Conservation (phyloP, 2,329 filamentous ascomycete genomes). For the Verticillium isaacii region DNA sequence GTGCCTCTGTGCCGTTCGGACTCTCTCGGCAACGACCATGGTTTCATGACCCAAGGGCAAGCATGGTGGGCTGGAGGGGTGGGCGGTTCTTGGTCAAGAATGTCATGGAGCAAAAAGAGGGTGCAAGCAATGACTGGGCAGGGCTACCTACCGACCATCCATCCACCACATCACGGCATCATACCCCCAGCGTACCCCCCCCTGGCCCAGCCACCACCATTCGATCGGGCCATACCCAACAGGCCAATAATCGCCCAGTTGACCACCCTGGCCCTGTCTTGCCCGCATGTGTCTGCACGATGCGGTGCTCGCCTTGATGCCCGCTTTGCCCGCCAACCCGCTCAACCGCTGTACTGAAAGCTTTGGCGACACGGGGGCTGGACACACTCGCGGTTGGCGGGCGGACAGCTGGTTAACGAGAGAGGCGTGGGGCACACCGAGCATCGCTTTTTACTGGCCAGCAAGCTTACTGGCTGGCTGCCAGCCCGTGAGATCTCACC, state of each 20-base stretch:
- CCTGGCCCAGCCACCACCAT: conserved; percentile 11
- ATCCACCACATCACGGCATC: not conserved
- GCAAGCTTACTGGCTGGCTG: not conserved
- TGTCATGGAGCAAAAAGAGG: not conserved
- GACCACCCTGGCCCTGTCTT: conserved; percentile 4
- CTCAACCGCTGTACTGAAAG: not conserved
- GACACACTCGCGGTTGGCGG: not conserved
- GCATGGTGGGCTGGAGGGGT: not conserved
- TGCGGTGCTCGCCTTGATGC: not conserved
- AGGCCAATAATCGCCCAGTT: conserved; percentile 13
- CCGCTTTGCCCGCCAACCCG: not conserved
- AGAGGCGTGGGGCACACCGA: too few relatives aligned
- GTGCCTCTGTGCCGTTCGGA: not conserved
- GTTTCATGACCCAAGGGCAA: not conserved
- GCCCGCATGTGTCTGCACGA: conserved; percentile 1
- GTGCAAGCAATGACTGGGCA: not conserved
- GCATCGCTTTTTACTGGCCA: not conserved
- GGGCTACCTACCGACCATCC: not conserved
- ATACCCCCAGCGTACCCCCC: not conserved
- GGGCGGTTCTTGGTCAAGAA: not conserved
- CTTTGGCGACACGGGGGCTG: not conserved
- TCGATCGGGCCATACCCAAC: conserved; percentile 15
- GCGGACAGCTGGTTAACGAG: too few relatives aligned
- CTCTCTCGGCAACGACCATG: not conserved
- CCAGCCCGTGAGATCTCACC: not conserved